Evolutionary conservation across 352 stramenopile genomes (phyloP), one percentile per base, ranked within the genome.

Genomic region (Phytopythium oedochilum): DNA sequence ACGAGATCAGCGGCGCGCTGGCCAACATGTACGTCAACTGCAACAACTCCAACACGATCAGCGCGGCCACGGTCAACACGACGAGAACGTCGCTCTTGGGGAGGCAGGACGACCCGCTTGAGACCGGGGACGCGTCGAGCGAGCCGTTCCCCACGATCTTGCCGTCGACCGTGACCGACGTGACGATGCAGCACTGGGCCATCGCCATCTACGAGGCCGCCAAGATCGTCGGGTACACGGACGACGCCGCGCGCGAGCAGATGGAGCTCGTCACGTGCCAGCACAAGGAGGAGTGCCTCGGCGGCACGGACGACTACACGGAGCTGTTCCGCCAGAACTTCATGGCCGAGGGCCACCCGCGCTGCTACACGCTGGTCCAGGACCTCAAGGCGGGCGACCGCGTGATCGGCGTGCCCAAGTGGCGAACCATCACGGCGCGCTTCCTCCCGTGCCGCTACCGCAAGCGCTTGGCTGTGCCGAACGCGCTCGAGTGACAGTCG

Each of bases 211-310:
- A 69, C 52, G 73, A 83, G 56, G 55, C 72, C 1, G 73, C 76
- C 34, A 61, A 60, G 0, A 66, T 87, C 22, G 60, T 68, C 17
- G 73, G 76, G 1, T 87, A 80, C 54, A 66, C 64, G 12, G 60
- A 70, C 11, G 35, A 53, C 1, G 73, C 63, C 1, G 73, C 76
- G 0, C 56, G 63, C 9, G 64, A 79, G 9, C 71, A 85, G 47
- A 78, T 85, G 66, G 73, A 86, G 47, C 69, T 83, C 60, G 63
- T 79, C 31, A 56, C 61, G 49, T 88, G 78, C 34, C 59, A 73
- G 25, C 69, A 83, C 58, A 69, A 73, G 45, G 61, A 75, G 28
- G 75, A 86, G 50, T 88, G 78, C 40, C 42, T 80, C 0, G 71
- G 69, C 4, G 68, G 64, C 7, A 70, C 84, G 1, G n/a, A 48